phyloP scores from a whole-genome alignment of 257 asterid genomes.

The Paulownia fortunei region DNA sequence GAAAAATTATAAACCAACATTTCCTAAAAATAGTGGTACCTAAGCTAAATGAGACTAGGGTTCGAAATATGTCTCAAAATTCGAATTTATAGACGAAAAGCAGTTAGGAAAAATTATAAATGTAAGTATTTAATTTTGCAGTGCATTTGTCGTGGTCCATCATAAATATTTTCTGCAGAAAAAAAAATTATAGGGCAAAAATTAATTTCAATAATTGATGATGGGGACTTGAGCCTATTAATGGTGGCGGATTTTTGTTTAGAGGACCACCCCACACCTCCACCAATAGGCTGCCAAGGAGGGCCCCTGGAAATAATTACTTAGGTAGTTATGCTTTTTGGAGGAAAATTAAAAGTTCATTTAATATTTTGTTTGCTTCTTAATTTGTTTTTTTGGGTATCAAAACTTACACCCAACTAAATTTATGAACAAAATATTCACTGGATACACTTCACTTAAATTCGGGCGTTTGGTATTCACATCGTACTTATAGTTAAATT shows the following conservation, averaged over 20 bases:
- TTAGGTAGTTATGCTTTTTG: constrained; percentile 21
- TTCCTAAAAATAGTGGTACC: too few relatives aligned
- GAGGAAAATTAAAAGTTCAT: constrained; percentile 29
- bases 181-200: constrained; percentile 27
- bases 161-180: constrained; percentile 31
- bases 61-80: too few relatives aligned
- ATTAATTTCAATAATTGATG: constrained; percentile 36
- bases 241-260: constrained; percentile 6
- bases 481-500: too few relatives aligned
- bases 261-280: constrained; percentile 27
- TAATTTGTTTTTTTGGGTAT: neutral
- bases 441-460: too few relatives aligned
- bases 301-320: constrained; percentile 23
- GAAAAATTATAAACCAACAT: too few relatives aligned
- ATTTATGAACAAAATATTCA: too few relatives aligned
- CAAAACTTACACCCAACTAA: too few relatives aligned
- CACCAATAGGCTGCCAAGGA: constrained; percentile 19
- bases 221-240: constrained; percentile 7
- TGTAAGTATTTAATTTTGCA: constrained; percentile 30
- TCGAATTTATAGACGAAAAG: too few relatives aligned
- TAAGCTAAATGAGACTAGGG: too few relatives aligned
- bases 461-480: too few relatives aligned
- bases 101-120: constrained; percentile 33
- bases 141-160: constrained; percentile 27
- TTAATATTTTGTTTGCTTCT: constrained; percentile 13